Percentiles rank a stretch among this genome's conserved stretches.
Evolutionary conservation across 2,329 filamentous ascomycete species (phyloP).

Genomic region (Blastomyces parvus): DNA sequence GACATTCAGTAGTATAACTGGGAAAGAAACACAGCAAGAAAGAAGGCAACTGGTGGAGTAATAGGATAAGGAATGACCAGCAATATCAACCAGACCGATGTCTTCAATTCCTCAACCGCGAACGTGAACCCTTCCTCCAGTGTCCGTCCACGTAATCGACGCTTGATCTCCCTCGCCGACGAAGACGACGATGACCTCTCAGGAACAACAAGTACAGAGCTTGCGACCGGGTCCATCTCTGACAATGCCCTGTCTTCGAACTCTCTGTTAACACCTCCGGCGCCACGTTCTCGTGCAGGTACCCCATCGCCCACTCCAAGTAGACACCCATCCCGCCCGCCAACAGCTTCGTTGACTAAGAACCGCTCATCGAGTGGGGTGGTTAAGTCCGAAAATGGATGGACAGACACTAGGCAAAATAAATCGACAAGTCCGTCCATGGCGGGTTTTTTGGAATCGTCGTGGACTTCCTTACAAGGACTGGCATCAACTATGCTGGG

Average conservation of each 20-base stretch:
- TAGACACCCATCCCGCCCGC: slow-evolving; percentile 18
- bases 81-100: slow-evolving; percentile 29
- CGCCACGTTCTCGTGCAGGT: slow-evolving; percentile 28
- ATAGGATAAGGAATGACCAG: slow-evolving; percentile 33
- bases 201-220: slow-evolving; percentile 12
- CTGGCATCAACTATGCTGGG: slow-evolving; percentile 41
- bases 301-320: slow-evolving; percentile 34
- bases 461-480: slow-evolving; percentile 42
- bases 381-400: neutral
- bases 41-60: neutral
- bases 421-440: slow-evolving; percentile 10
- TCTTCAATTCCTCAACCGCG: slow-evolving; percentile 27
- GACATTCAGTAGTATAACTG: neutral
- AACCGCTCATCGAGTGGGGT: slow-evolving; percentile 1
- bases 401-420: slow-evolving; percentile 1
- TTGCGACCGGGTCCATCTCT: slow-evolving; percentile 17
- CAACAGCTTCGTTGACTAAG: neutral
- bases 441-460: slow-evolving; percentile 35
- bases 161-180: slow-evolving; percentile 35
- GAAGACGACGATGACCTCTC: slow-evolving; percentile 23
- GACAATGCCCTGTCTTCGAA: slow-evolving; percentile 19
- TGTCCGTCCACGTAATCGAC: slow-evolving; percentile 36
- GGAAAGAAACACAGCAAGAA: neutral
- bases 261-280: slow-evolving; percentile 26
- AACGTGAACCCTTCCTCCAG: slow-evolving; percentile 28